These are phyloP conservation scores for Pterocarpus santalinus DNA, from an alignment of 306 rosid species.

Conservation along the genomic window DNA sequence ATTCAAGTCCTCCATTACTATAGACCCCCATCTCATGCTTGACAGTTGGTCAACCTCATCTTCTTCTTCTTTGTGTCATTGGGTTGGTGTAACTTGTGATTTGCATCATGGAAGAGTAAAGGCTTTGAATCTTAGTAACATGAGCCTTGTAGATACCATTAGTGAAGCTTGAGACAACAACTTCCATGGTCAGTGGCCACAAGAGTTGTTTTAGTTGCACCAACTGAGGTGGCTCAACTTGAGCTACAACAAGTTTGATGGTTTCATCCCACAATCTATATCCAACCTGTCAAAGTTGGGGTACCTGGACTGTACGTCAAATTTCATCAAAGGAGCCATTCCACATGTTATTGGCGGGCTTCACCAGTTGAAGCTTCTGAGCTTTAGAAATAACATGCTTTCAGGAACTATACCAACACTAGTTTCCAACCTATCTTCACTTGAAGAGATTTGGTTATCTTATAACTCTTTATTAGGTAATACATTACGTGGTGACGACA, in stretches of 20 bases:
- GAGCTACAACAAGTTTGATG: conserved; percentile 7
- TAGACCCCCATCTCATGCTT: too few species aligned
- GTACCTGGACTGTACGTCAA: not conserved
- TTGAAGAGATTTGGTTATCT: too few species aligned
- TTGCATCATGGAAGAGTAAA: not conserved
- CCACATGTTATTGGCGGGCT: not conserved
- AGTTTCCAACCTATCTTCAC: too few species aligned
- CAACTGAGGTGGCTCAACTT: not conserved
- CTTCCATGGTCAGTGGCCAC: not conserved
- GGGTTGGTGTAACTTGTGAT: conserved; percentile 26
- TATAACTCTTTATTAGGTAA: too few species aligned
- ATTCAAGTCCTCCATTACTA: too few species aligned
- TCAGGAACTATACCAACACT: not conserved
- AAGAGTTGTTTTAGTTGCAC: not conserved
- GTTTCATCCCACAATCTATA: not conserved
- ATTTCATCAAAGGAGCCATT: conserved; percentile 33
- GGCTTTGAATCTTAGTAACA: not conserved
- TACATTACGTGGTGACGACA: too few species aligned
- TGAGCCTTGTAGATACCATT: conserved; percentile 29
- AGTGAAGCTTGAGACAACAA: conserved; percentile 9
- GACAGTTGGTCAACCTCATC: too few species aligned
- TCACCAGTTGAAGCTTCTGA: not conserved
- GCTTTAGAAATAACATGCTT: not conserved
- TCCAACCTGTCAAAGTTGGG: conserved; percentile 15
- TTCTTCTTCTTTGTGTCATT: not conserved